phyloP scores from a whole-genome alignment of 805 yeast genomes.

The Ogataea thermomethanolica region DNA sequence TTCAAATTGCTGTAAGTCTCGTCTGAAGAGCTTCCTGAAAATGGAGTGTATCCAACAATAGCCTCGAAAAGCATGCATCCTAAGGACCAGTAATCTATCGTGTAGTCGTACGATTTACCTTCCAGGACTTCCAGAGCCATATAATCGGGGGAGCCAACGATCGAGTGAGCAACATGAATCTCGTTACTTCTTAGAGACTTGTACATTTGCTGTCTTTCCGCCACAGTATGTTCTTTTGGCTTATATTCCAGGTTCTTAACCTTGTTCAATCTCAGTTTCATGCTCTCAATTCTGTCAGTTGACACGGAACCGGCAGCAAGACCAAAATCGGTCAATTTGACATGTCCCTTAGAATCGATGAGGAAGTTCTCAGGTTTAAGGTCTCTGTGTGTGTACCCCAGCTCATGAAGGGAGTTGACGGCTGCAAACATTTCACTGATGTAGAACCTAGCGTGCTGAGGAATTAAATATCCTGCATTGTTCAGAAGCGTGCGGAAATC shows the following conservation, averaged over 20 bases:
- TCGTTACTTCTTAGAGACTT: conserved; percentile 74
- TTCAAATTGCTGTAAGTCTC: conserved; percentile 93
- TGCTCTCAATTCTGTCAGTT: conserved; percentile 86
- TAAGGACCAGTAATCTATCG: conserved; percentile 97
- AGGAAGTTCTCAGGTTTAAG: conserved; percentile 92
- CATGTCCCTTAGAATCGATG: conserved; percentile 87
- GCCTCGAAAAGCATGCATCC: conserved; percentile 98
- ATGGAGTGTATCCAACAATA: conserved; percentile 95
- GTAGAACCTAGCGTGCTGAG: conserved; percentile 94
- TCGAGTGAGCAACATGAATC: conserved; percentile 85
- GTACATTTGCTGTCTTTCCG: conserved; percentile 84
- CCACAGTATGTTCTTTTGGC: conserved; percentile 66
- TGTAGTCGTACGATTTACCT: conserved; percentile 89
- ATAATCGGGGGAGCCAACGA: conserved; percentile 97
- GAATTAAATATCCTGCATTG: conserved; percentile 87
- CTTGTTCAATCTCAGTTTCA: conserved; percentile 62
- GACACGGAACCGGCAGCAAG: conserved; percentile 95
- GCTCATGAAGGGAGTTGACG: conserved; percentile 86
- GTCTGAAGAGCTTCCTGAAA: conserved; percentile 88
- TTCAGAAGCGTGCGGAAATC: conserved; percentile 92
- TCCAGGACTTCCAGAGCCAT: conserved; percentile 98
- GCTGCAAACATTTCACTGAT: conserved; percentile 95
- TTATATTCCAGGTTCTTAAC: conserved; percentile 75
- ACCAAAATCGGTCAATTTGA: conserved; percentile 94
- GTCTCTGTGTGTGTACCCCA: conserved; percentile 96